phyloP scores from a whole-genome alignment of 2,329 filamentous ascomycete genomes.

The Cercospora citrullina region DNA sequence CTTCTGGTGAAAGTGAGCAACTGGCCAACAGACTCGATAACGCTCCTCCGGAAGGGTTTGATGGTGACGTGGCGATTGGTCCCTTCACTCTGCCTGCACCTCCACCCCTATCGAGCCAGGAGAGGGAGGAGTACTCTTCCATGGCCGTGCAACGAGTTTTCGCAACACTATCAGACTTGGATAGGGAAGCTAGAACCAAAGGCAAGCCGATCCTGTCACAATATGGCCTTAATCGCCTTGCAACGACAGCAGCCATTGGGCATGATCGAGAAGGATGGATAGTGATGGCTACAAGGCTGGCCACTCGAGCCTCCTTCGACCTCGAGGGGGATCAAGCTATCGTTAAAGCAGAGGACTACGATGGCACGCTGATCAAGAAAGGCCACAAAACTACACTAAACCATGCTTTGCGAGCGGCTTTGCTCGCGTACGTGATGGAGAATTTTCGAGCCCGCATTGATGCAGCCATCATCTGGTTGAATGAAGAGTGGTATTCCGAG shows the following conservation, averaged over 20 bases:
- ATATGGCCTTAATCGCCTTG: constrained; percentile 74
- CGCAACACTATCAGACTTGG: constrained; percentile 70
- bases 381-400: constrained; percentile 52
- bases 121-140: constrained; percentile 72
- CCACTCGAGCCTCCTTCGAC: constrained; percentile 73
- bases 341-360: constrained; percentile 39
- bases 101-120: constrained; percentile 68
- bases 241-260: constrained; percentile 65
- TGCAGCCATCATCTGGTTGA: constrained; percentile 88
- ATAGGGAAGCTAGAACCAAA: constrained; percentile 65
- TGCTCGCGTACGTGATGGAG: constrained; percentile 85
- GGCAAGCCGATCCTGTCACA: constrained; percentile 39
- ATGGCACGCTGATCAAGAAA: constrained; percentile 22
- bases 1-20: constrained; percentile 71
- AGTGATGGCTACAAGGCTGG: constrained; percentile 79
- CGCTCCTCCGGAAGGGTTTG: constrained; percentile 50
- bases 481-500: constrained; percentile 98
- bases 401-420: constrained; percentile 72
- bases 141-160: constrained; percentile 76
- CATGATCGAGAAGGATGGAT: constrained; percentile 90
- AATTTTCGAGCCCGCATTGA: constrained; percentile 90
- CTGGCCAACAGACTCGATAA: constrained; percentile 75
- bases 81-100: constrained; percentile 79
- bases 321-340: constrained; percentile 55
- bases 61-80: constrained; percentile 59